phyloP scores from a whole-genome alignment of 139 green algal species.

The Closterium sp. region DNA sequence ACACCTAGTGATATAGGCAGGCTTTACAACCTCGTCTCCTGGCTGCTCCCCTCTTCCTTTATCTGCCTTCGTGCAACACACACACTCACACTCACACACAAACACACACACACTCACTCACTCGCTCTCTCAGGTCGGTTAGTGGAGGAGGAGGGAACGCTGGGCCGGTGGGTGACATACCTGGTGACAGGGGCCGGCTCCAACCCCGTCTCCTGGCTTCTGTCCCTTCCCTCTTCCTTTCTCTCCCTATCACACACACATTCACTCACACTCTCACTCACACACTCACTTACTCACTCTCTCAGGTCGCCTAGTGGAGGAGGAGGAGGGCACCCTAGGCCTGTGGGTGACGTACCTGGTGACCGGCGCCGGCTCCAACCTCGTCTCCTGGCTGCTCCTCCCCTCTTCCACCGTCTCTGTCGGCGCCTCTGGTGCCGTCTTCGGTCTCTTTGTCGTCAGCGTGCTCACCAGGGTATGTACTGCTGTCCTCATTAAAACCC shows the following conservation, averaged over 20 bases:
- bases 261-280: too few relatives aligned
- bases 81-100: too few relatives aligned
- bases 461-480: slow-evolving; percentile 61
- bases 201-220: neutral
- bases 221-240: too few relatives aligned
- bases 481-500: neutral
- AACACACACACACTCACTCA: neutral
- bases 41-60: neutral
- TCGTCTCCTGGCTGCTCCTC: slow-evolving; percentile 53
- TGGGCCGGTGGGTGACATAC: slow-evolving; percentile 54
- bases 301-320: slow-evolving; percentile 55
- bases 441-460: slow-evolving; percentile 78
- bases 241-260: too few relatives aligned
- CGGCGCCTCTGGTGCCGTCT: slow-evolving; percentile 73
- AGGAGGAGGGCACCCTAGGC: slow-evolving; percentile 57
- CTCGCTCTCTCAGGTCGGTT: slow-evolving; percentile 38
- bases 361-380: slow-evolving; percentile 37
- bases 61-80: too few relatives aligned
- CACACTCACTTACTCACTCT: too few relatives aligned
- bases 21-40: neutral
- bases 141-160: slow-evolving; percentile 59
- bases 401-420: slow-evolving; percentile 36
- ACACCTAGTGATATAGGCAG: neutral
- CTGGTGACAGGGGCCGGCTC: slow-evolving; percentile 51
- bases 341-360: slow-evolving; percentile 55